A percentile compares a stretch with the other conserved stretches of the same genome.
Conservation (phyloP, 805 yeast genomes). For the Debaryomyces tyrocola region DNA sequence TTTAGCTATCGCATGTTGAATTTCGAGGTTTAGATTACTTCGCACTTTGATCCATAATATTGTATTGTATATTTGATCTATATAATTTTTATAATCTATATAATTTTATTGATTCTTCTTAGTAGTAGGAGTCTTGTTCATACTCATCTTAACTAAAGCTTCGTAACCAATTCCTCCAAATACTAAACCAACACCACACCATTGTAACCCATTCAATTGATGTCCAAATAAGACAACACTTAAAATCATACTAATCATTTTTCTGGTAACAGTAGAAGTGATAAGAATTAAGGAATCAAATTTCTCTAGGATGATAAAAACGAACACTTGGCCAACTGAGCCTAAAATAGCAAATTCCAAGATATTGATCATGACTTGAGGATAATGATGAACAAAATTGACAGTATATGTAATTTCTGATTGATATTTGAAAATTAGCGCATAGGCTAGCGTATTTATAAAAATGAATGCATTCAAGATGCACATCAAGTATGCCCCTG, state of each 20-base stretch:
- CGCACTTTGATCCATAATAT: too few species aligned
- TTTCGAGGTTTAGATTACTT: too few species aligned
- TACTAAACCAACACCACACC: slow-evolving; percentile 78
- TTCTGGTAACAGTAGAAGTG: slow-evolving; percentile 93
- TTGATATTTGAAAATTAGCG: slow-evolving; percentile 39
- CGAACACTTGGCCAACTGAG: slow-evolving; percentile 91
- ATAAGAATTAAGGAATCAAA: slow-evolving; percentile 85
- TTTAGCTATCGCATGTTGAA: too few species aligned
- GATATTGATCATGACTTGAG: slow-evolving; percentile 59
- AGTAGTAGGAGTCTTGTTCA: slow-evolving; percentile 1
- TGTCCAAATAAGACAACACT: slow-evolving; percentile 91
- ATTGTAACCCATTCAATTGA: slow-evolving; percentile 57
- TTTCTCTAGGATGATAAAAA: slow-evolving; percentile 76
- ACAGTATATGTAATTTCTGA: slow-evolving; percentile 51
- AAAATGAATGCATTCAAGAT: slow-evolving; percentile 51
- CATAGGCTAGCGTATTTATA: slow-evolving; percentile 49
- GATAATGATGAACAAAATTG: slow-evolving; percentile 50
- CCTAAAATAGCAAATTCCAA: slow-evolving; percentile 74
- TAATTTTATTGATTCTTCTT: slow-evolving; percentile 6
- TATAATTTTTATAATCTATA: not conserved
- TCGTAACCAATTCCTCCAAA: slow-evolving; percentile 86
- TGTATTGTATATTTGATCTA: not conserved
- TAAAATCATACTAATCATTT: slow-evolving; percentile 91
- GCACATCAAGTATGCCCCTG: slow-evolving; percentile 89
- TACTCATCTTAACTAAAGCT: slow-evolving; percentile 42